These are phyloP conservation scores for Aspergillus jensenii DNA, from an alignment of 2,329 filamentous ascomycete genomes.

Conservation along the genomic window DNA sequence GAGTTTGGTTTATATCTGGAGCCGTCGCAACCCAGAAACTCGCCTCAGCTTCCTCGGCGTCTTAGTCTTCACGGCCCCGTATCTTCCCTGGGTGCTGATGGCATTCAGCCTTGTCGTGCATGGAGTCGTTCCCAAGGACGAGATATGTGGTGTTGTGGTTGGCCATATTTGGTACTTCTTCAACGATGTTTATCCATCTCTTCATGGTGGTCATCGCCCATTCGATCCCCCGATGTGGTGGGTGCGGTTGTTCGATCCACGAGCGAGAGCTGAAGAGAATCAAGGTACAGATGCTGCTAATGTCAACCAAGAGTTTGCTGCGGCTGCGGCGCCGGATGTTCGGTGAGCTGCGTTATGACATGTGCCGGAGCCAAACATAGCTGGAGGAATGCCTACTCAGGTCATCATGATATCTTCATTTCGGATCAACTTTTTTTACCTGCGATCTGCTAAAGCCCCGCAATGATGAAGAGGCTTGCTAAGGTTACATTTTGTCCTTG, in stretches of 20 bases:
- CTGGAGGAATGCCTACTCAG: background rate
- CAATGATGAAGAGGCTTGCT: background rate
- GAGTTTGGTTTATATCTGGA: conserved; percentile 97
- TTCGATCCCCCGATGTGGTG: conserved; percentile 90
- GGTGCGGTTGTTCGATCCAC: conserved; percentile 72
- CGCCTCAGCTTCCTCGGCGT: conserved; percentile 85
- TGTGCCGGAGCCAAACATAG: background rate
- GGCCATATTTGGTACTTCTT: conserved; percentile 99
- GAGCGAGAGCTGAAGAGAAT: conserved; percentile 9
- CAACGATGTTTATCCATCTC: conserved; percentile 88
- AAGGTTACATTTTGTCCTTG: background rate
- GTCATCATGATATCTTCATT: background rate
- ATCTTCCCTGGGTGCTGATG: conserved; percentile 94
- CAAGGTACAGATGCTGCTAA: conserved; percentile 27
- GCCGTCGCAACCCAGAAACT: conserved; percentile 87
- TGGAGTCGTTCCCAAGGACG: conserved; percentile 86
- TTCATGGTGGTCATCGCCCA: conserved; percentile 80
- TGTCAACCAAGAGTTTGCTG: conserved; percentile 33
- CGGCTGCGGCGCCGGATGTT: conserved; percentile 34
- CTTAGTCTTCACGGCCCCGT: conserved; percentile 88
- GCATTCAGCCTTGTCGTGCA: conserved; percentile 89
- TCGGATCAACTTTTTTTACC: background rate
- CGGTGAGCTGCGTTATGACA: conserved; percentile 22
- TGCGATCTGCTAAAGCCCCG: background rate
- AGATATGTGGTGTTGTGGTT: conserved; percentile 91